Evolutionary conservation across 495 filamentous ascomycete species (phyloP).

Genomic region (Letharia lupina): DNA sequence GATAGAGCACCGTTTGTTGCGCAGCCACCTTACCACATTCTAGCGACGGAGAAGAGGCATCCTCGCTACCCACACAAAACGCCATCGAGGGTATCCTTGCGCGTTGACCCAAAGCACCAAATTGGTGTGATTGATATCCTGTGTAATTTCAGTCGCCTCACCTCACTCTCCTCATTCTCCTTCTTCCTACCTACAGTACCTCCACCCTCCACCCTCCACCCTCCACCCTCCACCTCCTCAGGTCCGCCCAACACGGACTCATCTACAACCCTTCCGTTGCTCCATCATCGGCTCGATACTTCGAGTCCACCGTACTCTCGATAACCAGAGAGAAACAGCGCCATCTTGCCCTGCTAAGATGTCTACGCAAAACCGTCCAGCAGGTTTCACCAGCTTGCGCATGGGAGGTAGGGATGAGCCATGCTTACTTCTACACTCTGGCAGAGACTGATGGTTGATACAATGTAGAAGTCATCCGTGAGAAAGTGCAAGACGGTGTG

Average conservation of each 20-base stretch:
- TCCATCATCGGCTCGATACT: slow-evolving; percentile 39
- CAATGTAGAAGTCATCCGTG: slow-evolving; percentile 80
- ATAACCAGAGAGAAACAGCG: slow-evolving; percentile 23
- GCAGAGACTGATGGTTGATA: slow-evolving; percentile 25
- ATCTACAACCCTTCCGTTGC: slow-evolving; percentile 31
- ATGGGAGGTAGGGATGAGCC: slow-evolving; percentile 63
- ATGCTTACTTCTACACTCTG: slow-evolving; percentile 10
- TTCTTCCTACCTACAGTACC: slow-evolving; percentile 6
- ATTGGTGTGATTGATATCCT: neutral
- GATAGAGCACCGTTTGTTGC: slow-evolving; percentile 7
- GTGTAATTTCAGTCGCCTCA: slow-evolving; percentile 1
- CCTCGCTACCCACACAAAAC: neutral
- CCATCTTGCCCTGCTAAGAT: slow-evolving; percentile 38
- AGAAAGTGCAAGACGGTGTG: slow-evolving; percentile 97
- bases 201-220: slow-evolving; percentile 11
- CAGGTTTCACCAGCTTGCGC: slow-evolving; percentile 66
- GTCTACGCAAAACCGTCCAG: slow-evolving; percentile 62
- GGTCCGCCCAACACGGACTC: slow-evolving; percentile 48
- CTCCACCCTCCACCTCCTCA: slow-evolving; percentile 17
- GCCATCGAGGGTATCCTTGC: neutral
- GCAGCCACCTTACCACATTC: neutral
- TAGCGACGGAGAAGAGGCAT: slow-evolving; percentile 1
- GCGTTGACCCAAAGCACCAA: neutral
- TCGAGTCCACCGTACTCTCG: slow-evolving; percentile 40
- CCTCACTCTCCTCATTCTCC: slow-evolving; percentile 7